Base-by-base conservation (phyloP, 495 filamentous ascomycete genomes). In the Xylaria castorea region DNA sequence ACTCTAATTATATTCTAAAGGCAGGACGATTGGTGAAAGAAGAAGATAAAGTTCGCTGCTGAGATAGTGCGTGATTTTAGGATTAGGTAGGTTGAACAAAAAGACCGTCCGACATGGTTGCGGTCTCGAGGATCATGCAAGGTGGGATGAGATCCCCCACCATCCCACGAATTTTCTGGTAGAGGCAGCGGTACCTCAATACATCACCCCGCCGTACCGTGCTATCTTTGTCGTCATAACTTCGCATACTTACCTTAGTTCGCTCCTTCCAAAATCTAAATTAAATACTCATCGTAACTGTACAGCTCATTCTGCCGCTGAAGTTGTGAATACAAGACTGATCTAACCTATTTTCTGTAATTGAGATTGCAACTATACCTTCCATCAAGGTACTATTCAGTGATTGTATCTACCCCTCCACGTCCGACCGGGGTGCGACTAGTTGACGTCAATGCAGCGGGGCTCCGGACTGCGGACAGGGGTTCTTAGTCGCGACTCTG, bases 51-150 rank as follows among this genome's bases (percentile, higher is more conserved):
- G 71, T 51, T 70, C 58, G 38, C 53, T 50, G 51, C 14, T 34
- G 71, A 62, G 66, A 50, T 57, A 51, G 55, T 75, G 72, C 72
- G 73, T 76, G 65, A 66, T 74, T 64, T 58, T 63, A 71, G 57
- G 79, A 66, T 70, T 70, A 61, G 65, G 66, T 61, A 70, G 62
- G 27, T 44, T 25, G 16, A 64, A 63, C n/a, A 51, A 61, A 40
- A 50, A 50, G 40, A 42, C 6, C 9, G 63, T 67, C 63, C 36
- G 70, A 67, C 11, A 66, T 66, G 25, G 63, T 66, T 51, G 63
- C 61, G 48, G 42, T 74, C 70, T 73, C 57, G 66, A 66, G 36
- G 50, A 55, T 34, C 58, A 65, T 93, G 71, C 34, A 42, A 25
- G 9, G 51, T 71, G 70, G 53, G 66, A 69, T 71, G 36, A 42